Evolutionary conservation across 176 grass and related monocot genomes (phyloP).

Genomic region (Panicum miliaceum): DNA sequence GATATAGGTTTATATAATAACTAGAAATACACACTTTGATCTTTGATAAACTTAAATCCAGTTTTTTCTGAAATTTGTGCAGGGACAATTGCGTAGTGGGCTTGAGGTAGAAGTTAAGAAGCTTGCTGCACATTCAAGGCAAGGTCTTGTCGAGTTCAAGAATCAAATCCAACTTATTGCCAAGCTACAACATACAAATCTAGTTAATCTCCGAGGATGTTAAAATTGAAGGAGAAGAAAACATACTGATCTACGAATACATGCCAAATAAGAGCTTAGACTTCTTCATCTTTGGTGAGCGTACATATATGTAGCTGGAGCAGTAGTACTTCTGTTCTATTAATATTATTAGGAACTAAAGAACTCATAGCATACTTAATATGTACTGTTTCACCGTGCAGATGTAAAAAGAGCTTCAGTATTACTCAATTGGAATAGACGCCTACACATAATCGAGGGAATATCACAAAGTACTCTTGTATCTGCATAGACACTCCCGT

Average conservation of each 20-base stretch:
- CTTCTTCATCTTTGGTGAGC: not conserved
- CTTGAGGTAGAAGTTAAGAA: not conserved
- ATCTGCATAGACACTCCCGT: not conserved
- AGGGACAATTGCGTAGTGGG: not conserved
- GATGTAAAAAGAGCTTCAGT: not conserved
- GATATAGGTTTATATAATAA: not conserved
- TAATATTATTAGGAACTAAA: not conserved
- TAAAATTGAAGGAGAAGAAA: not conserved
- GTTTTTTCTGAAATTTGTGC: not conserved
- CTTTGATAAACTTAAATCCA: not conserved
- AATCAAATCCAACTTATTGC: not conserved
- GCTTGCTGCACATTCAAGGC: conserved; percentile 4
- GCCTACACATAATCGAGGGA: not conserved
- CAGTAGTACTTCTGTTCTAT: too few species aligned
- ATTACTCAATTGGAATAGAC: not conserved
- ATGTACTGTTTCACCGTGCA: not conserved
- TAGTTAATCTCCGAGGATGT: not conserved
- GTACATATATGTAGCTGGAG: not conserved
- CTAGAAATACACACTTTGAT: not conserved
- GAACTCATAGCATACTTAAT: not conserved
- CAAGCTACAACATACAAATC: not conserved
- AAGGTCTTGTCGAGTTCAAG: not conserved
- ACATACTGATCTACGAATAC: not conserved
- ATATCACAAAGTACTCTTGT: not conserved
- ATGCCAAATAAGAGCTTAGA: too few species aligned